phyloP scores from a whole-genome alignment of 176 grass and related monocot species.

The Zea luxurians region DNA sequence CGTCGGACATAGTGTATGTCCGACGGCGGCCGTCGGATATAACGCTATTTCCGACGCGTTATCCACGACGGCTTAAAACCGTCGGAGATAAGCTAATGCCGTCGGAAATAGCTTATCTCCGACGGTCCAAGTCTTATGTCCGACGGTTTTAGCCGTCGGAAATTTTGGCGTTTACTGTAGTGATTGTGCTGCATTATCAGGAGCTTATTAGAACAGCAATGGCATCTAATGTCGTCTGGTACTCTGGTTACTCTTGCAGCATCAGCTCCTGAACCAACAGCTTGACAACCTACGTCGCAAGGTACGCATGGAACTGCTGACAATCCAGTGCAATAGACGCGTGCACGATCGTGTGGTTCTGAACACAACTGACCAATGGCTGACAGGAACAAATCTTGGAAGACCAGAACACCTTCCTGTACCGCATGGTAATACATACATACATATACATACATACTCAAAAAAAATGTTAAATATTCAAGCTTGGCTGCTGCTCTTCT shows the following conservation, averaged over 20 bases:
- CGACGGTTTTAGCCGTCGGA: too few relatives aligned
- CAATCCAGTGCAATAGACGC: neutral
- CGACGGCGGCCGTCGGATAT: too few relatives aligned
- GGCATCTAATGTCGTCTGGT: neutral
- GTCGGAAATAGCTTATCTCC: too few relatives aligned
- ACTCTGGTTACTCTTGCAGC: constrained; percentile 39
- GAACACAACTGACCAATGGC: constrained; percentile 1
- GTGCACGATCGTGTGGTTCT: neutral
- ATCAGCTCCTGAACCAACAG: constrained; percentile 78
- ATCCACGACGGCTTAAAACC: too few relatives aligned
- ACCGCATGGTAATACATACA: constrained; percentile 74
- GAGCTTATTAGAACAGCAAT: neutral
- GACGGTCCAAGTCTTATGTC: too few relatives aligned
- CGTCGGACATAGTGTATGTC: too few relatives aligned
- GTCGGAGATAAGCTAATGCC: too few relatives aligned
- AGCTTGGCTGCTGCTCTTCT: neutral
- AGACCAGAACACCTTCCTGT: constrained; percentile 70
- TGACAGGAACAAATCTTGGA: constrained; percentile 82
- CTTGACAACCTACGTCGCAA: constrained; percentile 83
- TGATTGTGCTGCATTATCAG: neutral
- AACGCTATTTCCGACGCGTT: too few relatives aligned
- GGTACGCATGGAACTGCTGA: constrained; percentile 36
- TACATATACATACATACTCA: too few relatives aligned
- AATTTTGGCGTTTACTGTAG: too few relatives aligned
- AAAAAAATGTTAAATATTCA: neutral